Percentiles rank a stretch among this genome's conserved stretches.
Conservation (phyloP, 163 green algal genomes). For the Chlamydomonas reinhardtii region DNA sequence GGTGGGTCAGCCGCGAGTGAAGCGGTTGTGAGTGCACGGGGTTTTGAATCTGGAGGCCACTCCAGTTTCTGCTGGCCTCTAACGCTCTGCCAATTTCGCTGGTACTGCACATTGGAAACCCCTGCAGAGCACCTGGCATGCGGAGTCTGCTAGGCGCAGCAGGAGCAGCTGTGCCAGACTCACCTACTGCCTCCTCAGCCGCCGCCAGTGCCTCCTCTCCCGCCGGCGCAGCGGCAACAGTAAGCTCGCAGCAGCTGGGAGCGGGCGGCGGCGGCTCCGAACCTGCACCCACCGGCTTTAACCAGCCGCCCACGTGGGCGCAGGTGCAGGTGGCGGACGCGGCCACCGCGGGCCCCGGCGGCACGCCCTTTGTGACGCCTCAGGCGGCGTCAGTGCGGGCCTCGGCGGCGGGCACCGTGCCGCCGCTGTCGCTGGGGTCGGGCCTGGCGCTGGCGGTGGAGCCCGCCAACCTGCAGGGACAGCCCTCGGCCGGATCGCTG, state of each 20-base stretch:
- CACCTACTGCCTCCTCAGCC: background rate
- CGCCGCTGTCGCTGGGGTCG: background rate
- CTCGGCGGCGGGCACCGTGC: background rate
- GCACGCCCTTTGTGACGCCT: slow-evolving; percentile 1
- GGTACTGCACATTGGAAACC: too few species aligned
- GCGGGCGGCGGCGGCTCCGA: background rate
- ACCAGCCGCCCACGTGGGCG: slow-evolving; percentile 15
- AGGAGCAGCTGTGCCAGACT: too few species aligned
- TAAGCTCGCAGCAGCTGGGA: background rate
- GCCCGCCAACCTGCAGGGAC: slow-evolving; percentile 24
- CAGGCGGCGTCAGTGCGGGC: background rate
- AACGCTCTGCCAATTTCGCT: too few species aligned
- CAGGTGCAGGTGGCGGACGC: slow-evolving; percentile 21
- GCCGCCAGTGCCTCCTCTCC: background rate
- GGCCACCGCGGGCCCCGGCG: slow-evolving; percentile 13
- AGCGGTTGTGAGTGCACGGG: too few species aligned
- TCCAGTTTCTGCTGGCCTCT: too few species aligned
- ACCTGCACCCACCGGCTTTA: background rate
- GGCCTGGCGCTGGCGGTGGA: slow-evolving; percentile 17
- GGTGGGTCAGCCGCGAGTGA: too few species aligned
- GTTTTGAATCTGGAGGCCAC: too few species aligned
- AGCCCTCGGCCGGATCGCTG: slow-evolving; percentile 13
- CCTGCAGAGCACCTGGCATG: too few species aligned
- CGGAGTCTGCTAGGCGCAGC: too few species aligned
- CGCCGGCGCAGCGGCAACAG: too few species aligned